Percentiles rank a stretch among this genome's conserved stretches.
phyloP scores from a whole-genome alignment of 2,329 filamentous ascomycete genomes.

The Phaeomoniella chlamydospora region DNA sequence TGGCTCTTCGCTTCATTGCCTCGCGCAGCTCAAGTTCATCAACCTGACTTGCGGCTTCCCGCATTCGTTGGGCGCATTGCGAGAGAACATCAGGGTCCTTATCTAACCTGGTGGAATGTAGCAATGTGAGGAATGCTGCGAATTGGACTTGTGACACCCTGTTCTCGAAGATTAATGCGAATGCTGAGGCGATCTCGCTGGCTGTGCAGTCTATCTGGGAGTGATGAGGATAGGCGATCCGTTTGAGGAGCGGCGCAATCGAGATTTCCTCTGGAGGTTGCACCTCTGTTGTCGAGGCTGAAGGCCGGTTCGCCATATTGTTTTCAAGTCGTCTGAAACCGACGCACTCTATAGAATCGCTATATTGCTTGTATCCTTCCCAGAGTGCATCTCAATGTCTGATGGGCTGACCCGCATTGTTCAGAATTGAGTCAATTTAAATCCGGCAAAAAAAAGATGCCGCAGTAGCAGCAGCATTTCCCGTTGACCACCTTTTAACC shows the following conservation, averaged over 20 bases:
- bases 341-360: no score
- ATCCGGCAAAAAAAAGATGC: background rate
- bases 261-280: conserved; percentile 20
- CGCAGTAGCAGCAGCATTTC: no score
- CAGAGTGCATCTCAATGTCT: no score
- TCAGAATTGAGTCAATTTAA: background rate
- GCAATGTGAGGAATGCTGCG: conserved; percentile 71
- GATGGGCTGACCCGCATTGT: background rate
- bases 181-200: conserved; percentile 74
- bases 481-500: no score
- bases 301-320: no score
- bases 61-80: conserved; percentile 72
- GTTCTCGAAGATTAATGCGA: conserved; percentile 84
- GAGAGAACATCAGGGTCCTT: conserved; percentile 73
- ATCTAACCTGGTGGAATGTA: conserved; percentile 85
- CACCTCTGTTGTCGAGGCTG: no score
- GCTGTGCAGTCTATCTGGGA: conserved; percentile 46
- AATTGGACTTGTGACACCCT: conserved; percentile 78
- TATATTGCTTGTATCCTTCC: no score
- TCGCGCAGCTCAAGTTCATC: conserved; percentile 47
- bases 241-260: conserved; percentile 32
- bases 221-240: conserved; percentile 26
- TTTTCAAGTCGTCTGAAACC: no score
- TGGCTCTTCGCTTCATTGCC: conserved; percentile 38
- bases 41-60: conserved; percentile 59